phyloP scores from a whole-genome alignment of 2,329 filamentous ascomycete genomes.

The Botrytis hyacinthi region DNA sequence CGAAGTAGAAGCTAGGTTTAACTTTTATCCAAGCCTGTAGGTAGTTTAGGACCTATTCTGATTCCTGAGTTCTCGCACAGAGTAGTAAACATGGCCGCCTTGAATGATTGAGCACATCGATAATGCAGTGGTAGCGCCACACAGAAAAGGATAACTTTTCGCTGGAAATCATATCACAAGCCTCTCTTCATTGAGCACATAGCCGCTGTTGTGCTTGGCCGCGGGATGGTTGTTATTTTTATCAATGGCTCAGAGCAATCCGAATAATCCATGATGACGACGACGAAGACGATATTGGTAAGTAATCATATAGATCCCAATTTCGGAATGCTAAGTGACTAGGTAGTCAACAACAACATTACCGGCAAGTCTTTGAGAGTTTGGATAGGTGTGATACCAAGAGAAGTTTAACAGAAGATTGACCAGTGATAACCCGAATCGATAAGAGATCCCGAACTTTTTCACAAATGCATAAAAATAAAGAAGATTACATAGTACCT shows the following conservation, averaged over 20 bases:
- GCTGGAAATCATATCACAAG: slow-evolving; percentile 4
- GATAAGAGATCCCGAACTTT: background rate
- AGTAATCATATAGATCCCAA: background rate
- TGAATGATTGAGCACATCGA: slow-evolving; percentile 6
- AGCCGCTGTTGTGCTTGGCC: slow-evolving; percentile 1
- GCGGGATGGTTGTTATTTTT: background rate
- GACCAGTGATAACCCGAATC: background rate
- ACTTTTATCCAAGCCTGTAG: background rate
- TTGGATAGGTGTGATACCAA: background rate
- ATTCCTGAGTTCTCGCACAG: background rate
- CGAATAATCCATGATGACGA: background rate
- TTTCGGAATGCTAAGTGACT: background rate
- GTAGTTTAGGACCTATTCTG: background rate
- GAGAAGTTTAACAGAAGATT: background rate
- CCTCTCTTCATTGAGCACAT: background rate
- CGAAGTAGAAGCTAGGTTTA: background rate
- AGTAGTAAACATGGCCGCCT: background rate
- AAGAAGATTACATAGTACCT: background rate
- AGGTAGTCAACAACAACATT: background rate
- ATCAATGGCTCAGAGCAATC: background rate
- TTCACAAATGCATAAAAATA: background rate
- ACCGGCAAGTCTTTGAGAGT: background rate
- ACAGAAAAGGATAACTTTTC: background rate
- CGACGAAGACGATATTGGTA: background rate
- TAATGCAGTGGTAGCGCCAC: slow-evolving; percentile 16